Percentiles rank a stretch among this genome's conserved stretches.
Evolutionary conservation across 352 stramenopile species (phyloP).

Genomic region (Pythium periplocum): DNA sequence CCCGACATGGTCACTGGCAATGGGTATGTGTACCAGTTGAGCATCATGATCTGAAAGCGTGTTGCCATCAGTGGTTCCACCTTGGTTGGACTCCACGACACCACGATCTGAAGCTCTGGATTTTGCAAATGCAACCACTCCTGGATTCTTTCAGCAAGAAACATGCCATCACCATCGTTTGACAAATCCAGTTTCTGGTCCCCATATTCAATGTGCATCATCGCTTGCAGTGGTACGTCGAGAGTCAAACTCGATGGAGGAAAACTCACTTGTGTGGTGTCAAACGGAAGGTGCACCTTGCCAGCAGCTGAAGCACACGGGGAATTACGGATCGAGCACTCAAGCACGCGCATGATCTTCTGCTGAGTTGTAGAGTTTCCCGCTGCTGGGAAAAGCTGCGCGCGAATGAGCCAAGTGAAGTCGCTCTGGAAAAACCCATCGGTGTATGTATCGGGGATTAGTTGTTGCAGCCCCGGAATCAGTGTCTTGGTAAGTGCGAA

Average conservation of each 20-base stretch:
- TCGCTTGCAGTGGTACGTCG: background rate
- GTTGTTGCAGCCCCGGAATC: background rate
- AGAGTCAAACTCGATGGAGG: background rate
- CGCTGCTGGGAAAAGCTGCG: background rate
- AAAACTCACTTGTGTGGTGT: background rate
- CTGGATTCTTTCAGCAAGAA: no score
- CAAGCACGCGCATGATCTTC: background rate
- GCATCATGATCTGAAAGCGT: background rate
- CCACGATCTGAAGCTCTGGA: background rate
- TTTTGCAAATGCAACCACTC: background rate
- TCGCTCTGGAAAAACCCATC: slow-evolving; percentile 1
- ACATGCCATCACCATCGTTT: no score
- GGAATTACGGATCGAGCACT: background rate
- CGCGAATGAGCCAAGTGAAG: background rate
- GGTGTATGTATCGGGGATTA: background rate
- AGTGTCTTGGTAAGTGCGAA: background rate
- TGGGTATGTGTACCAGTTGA: background rate
- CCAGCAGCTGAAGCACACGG: background rate
- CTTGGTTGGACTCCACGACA: background rate
- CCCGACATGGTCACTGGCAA: no score
- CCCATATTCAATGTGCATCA: background rate
- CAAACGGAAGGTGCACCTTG: background rate
- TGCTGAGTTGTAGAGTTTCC: background rate
- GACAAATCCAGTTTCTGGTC: no score
- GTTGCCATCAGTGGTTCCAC: background rate